Evolutionary conservation across 2,329 filamentous ascomycete species (phyloP).

Genomic region (Cytospora paraplurivora): DNA sequence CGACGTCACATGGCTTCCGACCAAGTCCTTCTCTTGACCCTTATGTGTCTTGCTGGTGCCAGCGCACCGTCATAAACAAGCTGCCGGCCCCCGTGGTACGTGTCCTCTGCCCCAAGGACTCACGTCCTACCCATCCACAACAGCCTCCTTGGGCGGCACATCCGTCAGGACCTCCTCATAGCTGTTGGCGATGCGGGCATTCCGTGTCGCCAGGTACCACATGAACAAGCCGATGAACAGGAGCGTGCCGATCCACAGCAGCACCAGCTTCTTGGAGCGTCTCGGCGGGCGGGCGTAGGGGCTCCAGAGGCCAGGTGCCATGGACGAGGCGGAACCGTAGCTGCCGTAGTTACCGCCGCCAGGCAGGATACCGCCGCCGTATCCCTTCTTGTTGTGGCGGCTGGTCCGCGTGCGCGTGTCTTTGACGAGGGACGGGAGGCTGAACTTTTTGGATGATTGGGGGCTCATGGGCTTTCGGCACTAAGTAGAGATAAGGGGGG

Average conservation of each 20-base stretch:
- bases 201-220: constrained; percentile 22
- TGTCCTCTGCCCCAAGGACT: background rate
- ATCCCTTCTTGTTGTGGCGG: constrained; percentile 12
- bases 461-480: background rate
- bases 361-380: constrained; percentile 18
- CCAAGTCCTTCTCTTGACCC: background rate
- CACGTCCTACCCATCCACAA: background rate
- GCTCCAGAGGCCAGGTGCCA: constrained; percentile 20
- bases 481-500: no score
- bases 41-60: background rate
- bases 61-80: background rate
- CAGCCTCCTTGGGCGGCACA: constrained; percentile 16
- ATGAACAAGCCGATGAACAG: constrained; percentile 20
- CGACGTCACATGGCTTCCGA: background rate
- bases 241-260: constrained; percentile 24
- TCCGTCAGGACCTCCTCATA: constrained; percentile 23
- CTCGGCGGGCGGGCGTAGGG: constrained; percentile 26
- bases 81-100: background rate
- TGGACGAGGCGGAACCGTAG: constrained; percentile 9
- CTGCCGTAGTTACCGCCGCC: constrained; percentile 2
- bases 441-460: constrained; percentile 17
- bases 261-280: constrained; percentile 26
- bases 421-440: constrained; percentile 26
- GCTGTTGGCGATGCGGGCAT: constrained; percentile 4
- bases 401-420: constrained; percentile 28